Base-by-base conservation (phyloP, 345 rosid species). In the Anastatica hierochuntica region DNA sequence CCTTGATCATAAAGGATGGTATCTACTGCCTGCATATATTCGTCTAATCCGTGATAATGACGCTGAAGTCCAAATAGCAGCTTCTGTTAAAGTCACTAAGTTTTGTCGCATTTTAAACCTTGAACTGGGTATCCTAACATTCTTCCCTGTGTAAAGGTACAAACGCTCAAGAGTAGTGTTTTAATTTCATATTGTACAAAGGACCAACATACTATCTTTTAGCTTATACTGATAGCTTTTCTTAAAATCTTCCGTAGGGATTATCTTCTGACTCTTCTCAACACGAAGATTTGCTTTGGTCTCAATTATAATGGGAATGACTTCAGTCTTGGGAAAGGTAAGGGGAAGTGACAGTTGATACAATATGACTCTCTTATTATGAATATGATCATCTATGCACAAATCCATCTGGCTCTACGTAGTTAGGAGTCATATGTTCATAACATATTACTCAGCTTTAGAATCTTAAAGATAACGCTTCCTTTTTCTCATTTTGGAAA, bases 291-390 rank as follows among this genome's bases (percentile, higher is more conserved):
- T 96, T 49, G 98, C 96, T 51, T 75, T 90, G 76, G 98, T 96
- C 59, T 90, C 96, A 6, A 96, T 90, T 56, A 87, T 90, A 66
- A 90, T 88, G 95, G 98, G 98, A 49, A 88, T 92, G 96, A 95
- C 98, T 54, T 94, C 96, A 23, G 88, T 88, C 45, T 60, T 92
- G 52, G 95, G 95, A 41, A 71, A 75, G 74, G 76, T 71, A 68
- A 69, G 56, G 49, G 17, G 40, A n/a, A n/a, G n/a, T n/a, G n/a
- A n/a, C n/a, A n/a, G n/a, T n/a, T n/a, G n/a, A n/a, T n/a, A n/a
- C n/a, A n/a, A n/a, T n/a, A n/a, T n/a, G n/a, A n/a, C n/a, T n/a
- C n/a, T n/a, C n/a, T n/a, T n/a, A n/a, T n/a, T n/a, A n/a, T n/a
- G n/a, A n/a, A n/a, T n/a, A n/a, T n/a, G n/a, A n/a, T n/a, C n/a